Conservation (phyloP, 805 yeast genomes). For the Yamadazyma nakazawae region DNA sequence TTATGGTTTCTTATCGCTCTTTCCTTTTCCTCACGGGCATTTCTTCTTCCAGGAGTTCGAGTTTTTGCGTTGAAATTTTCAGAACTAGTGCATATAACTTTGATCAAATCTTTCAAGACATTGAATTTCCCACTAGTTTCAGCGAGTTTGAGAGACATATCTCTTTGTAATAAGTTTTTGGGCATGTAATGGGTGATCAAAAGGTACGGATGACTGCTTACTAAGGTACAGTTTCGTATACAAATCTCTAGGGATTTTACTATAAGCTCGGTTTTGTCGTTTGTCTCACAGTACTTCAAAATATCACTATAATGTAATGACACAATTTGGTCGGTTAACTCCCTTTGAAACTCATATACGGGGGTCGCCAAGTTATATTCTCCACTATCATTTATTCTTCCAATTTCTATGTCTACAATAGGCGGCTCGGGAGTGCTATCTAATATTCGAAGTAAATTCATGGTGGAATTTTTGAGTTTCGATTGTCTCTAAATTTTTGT, state of each 20-base stretch:
- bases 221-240: slow-evolving; percentile 70
- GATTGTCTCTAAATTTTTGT: neutral
- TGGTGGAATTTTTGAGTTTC: slow-evolving; percentile 17
- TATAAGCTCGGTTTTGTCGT: slow-evolving; percentile 49
- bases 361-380: slow-evolving; percentile 82
- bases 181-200: slow-evolving; percentile 85
- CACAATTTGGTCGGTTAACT: slow-evolving; percentile 86
- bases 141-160: slow-evolving; percentile 64
- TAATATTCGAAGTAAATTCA: slow-evolving; percentile 73
- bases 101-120: slow-evolving; percentile 61
- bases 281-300: slow-evolving; percentile 74
- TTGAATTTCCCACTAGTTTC: slow-evolving; percentile 84
- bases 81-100: slow-evolving; percentile 40
- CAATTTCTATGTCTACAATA: slow-evolving; percentile 54
- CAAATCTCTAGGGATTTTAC: slow-evolving; percentile 76
- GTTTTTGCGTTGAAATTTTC: neutral
- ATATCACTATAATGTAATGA: slow-evolving; percentile 90
- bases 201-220: slow-evolving; percentile 86
- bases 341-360: slow-evolving; percentile 81
- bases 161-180: slow-evolving; percentile 66
- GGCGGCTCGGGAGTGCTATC: slow-evolving; percentile 86
- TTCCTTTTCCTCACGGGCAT: neutral
- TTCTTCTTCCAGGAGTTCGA: neutral
- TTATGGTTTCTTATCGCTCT: slow-evolving; percentile 23
- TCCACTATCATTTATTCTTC: slow-evolving; percentile 45